phyloP scores from a whole-genome alignment of 2,329 filamentous ascomycete species.

The Aspergillus latus region DNA sequence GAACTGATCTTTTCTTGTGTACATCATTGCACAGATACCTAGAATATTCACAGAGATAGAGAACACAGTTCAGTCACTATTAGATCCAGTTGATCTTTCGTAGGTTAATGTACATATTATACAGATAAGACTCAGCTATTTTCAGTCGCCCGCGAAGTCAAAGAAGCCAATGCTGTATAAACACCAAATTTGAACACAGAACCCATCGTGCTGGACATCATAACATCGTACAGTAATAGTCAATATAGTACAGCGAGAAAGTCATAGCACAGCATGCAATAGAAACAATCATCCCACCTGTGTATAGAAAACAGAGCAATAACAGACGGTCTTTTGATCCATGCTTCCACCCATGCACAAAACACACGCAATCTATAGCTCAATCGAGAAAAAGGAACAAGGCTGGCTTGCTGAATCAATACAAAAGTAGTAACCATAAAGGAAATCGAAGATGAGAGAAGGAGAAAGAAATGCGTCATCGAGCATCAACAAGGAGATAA shows the following conservation, averaged over 20 bases:
- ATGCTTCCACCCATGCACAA: conserved; percentile 11
- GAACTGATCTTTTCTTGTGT: too few species aligned
- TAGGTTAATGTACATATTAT: not conserved
- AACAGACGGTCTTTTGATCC: conserved; percentile 5
- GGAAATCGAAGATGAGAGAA: conserved; percentile 11
- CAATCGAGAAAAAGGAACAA: conserved; percentile 13
- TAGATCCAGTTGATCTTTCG: not conserved
- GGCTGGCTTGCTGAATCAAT: conserved; percentile 17
- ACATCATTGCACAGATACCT: too few species aligned
- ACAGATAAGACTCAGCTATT: not conserved
- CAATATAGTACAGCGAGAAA: conserved; percentile 2
- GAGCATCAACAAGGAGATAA: not conserved
- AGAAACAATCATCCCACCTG: conserved; percentile 1
- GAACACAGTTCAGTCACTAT: not conserved
- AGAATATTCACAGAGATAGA: not conserved
- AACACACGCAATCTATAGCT: conserved; percentile 19
- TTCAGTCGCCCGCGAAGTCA: not conserved
- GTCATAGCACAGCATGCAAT: not conserved
- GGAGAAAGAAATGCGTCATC: conserved; percentile 19
- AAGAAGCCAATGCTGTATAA: conserved; percentile 6
- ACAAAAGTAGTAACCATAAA: not conserved
- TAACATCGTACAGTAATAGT: conserved; percentile 9
- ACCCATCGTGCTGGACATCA: conserved; percentile 7
- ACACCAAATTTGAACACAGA: not conserved
- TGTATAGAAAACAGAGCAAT: conserved; percentile 5